These are phyloP conservation scores for Candida ulmi DNA, from an alignment of 805 yeast genomes.

Conservation along the genomic window DNA sequence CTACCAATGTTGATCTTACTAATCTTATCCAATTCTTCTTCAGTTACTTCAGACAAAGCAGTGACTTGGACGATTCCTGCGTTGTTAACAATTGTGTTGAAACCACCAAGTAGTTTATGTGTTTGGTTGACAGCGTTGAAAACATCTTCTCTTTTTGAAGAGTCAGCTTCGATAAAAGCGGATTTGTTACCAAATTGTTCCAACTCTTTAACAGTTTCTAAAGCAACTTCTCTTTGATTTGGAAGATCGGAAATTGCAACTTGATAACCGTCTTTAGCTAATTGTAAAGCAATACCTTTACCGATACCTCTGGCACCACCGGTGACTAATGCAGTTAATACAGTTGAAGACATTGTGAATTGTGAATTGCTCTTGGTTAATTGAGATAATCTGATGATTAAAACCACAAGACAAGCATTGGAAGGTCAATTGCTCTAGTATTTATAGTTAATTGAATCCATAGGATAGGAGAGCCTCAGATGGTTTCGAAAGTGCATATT, in stretches of 20 bases:
- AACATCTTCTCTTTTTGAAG: slow-evolving; percentile 19
- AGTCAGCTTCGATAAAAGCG: slow-evolving; percentile 23
- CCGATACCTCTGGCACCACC: slow-evolving; percentile 94
- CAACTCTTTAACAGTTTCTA: slow-evolving; percentile 19
- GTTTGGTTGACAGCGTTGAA: slow-evolving; percentile 24
- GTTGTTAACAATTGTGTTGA: slow-evolving; percentile 32
- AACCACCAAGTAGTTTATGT: slow-evolving; percentile 24
- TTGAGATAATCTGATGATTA: too few relatives aligned
- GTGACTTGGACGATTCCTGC: slow-evolving; percentile 29
- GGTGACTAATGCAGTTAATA: slow-evolving; percentile 67
- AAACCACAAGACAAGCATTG: too few relatives aligned
- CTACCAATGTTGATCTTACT: slow-evolving; percentile 27
- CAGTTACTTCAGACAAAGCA: slow-evolving; percentile 24
- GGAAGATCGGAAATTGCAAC: slow-evolving; percentile 25
- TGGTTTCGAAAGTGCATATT: too few relatives aligned
- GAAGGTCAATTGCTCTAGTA: too few relatives aligned
- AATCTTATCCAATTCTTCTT: slow-evolving; percentile 22
- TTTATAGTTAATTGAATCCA: too few relatives aligned
- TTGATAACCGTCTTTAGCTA: slow-evolving; percentile 66
- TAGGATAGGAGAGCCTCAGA: too few relatives aligned
- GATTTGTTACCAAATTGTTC: slow-evolving; percentile 16
- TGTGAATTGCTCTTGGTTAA: too few relatives aligned
- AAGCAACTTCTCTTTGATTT: slow-evolving; percentile 18
- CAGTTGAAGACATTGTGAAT: too few relatives aligned
- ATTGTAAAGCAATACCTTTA: slow-evolving; percentile 70